Conservation (phyloP, 441 rosid genomes). For the Adansonia grandidieri region DNA sequence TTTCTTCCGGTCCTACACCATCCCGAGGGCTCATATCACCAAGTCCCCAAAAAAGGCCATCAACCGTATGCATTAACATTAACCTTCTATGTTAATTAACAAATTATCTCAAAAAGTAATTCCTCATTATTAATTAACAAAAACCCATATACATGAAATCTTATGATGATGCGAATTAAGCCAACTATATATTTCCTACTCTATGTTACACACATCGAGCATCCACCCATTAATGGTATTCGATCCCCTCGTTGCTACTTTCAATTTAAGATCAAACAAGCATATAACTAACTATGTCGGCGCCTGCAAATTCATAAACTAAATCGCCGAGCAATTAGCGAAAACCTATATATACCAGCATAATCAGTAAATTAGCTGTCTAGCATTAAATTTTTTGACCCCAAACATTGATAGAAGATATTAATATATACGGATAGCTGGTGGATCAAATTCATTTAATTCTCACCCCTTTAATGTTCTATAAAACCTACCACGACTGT, state of each 20-base stretch:
- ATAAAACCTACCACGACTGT: slow-evolving; percentile 14
- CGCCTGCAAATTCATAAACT: not conserved
- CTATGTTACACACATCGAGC: not conserved
- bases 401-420: not conserved
- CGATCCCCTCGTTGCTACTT: not conserved
- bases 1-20: too few species aligned
- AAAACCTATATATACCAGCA: not conserved
- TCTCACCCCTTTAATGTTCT: slow-evolving; percentile 5
- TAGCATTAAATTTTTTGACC: not conserved
- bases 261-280: not conserved
- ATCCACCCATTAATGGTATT: not conserved
- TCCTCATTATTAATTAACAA: too few species aligned
- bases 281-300: not conserved
- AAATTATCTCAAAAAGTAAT: not conserved
- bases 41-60: too few species aligned
- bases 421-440: slow-evolving; percentile 22
- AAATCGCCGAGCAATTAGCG: slow-evolving; percentile 7
- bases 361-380: not conserved
- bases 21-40: too few species aligned
- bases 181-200: not conserved
- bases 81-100: not conserved
- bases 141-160: not conserved
- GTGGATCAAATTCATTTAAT: slow-evolving; percentile 31
- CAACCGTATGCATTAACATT: not conserved
- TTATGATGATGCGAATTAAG: not conserved